These are phyloP conservation scores for Arthrobotrys iridis DNA, from an alignment of 2,329 filamentous ascomycete genomes.

Conservation along the genomic window DNA sequence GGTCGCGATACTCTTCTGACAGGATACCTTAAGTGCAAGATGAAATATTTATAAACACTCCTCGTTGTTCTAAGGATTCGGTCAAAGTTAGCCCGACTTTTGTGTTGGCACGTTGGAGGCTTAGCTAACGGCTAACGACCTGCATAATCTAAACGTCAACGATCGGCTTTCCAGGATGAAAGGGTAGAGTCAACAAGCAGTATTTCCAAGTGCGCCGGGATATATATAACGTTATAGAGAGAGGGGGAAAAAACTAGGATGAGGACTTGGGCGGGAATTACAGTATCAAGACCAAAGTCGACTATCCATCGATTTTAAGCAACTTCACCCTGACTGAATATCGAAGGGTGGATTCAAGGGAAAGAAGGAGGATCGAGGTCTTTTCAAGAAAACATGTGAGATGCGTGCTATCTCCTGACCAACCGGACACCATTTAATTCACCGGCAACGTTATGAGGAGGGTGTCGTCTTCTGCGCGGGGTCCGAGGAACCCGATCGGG, in stretches of 20 bases:
- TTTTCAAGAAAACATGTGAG: neutral
- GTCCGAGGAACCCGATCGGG: constrained; percentile 30
- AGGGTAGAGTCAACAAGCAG: neutral
- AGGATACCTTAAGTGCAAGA: neutral
- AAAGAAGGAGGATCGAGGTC: neutral
- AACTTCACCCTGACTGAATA: too few relatives aligned
- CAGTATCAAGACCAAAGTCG: too few relatives aligned
- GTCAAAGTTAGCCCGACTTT: constrained; percentile 6
- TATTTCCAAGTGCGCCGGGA: neutral
- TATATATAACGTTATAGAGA: constrained; percentile 32
- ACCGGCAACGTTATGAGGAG: constrained; percentile 4
- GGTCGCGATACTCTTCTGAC: neutral
- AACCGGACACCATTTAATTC: neutral
- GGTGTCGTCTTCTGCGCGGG: constrained; percentile 11
- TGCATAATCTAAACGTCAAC: constrained; percentile 21
- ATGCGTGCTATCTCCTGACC: constrained; percentile 1
- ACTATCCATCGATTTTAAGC: too few relatives aligned
- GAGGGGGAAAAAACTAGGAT: neutral
- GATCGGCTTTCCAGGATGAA: constrained; percentile 1
- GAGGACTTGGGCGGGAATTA: neutral
- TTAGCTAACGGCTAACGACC: constrained; percentile 22
- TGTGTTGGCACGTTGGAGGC: constrained; percentile 36
- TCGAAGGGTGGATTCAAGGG: neutral
- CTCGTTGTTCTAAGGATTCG: constrained; percentile 12
- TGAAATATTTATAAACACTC: neutral